phyloP scores from a whole-genome alignment of 1,284 basidiomycete genomes.

The Tranzscheliella williamsii region DNA sequence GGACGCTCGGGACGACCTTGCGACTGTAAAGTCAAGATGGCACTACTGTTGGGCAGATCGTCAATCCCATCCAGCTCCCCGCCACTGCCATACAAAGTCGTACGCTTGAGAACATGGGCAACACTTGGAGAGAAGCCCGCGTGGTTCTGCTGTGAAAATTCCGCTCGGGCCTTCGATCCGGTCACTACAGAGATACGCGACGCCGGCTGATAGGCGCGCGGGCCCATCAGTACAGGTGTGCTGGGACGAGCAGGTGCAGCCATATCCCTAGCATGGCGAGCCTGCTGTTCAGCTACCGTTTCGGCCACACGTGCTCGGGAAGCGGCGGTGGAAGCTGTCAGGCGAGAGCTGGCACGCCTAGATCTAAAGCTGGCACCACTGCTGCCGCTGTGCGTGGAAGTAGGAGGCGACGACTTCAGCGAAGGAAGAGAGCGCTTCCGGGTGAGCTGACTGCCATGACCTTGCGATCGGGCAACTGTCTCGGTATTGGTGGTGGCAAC shows the following conservation, averaged over 20 bases:
- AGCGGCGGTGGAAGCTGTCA: slow-evolving; percentile 41
- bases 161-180: slow-evolving; percentile 5
- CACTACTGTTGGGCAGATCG: slow-evolving; percentile 72
- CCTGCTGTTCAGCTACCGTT: slow-evolving; percentile 28
- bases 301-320: slow-evolving; percentile 44
- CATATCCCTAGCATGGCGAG: slow-evolving; percentile 13
- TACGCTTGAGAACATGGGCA: slow-evolving; percentile 73
- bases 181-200: slow-evolving; percentile 26
- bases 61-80: slow-evolving; percentile 89
- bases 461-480: slow-evolving; percentile 2
- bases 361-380: background rate
- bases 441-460: slow-evolving; percentile 13
- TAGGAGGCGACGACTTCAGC: slow-evolving; percentile 14
- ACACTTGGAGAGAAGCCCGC: slow-evolving; percentile 12
- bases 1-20: background rate
- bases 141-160: slow-evolving; percentile 8
- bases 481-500: background rate
- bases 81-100: slow-evolving; percentile 85
- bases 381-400: background rate
- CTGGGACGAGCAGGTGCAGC: slow-evolving; percentile 27
- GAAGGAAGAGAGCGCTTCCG: slow-evolving; percentile 27
- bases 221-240: slow-evolving; percentile 19
- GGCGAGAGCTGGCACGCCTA: background rate
- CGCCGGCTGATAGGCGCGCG: slow-evolving; percentile 4
- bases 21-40: background rate